phyloP scores from a whole-genome alignment of 139 green algal genomes.

The Chlorella vulgaris region DNA sequence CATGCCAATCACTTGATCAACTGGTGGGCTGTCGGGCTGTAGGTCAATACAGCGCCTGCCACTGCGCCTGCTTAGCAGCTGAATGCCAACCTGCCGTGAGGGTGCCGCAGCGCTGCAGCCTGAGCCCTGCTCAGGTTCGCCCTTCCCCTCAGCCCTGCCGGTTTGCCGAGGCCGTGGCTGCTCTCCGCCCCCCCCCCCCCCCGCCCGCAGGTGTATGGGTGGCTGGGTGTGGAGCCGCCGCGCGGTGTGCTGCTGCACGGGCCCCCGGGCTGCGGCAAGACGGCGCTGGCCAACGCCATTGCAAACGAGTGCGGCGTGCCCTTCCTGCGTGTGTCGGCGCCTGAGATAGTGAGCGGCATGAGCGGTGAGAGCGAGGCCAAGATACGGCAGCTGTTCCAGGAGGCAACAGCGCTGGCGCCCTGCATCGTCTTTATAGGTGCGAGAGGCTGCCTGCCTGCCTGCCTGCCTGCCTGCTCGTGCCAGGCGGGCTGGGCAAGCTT shows the following conservation, averaged over 20 bases:
- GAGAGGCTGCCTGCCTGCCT: neutral
- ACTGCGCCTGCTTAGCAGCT: neutral
- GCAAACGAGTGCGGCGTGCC: conserved; percentile 91
- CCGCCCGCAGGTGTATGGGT: conserved; percentile 74
- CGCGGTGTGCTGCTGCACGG: conserved; percentile 91
- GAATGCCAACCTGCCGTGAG: no score
- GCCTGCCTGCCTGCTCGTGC: no score
- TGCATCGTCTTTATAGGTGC: conserved; percentile 91
- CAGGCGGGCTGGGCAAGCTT: no score
- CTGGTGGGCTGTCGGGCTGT: neutral
- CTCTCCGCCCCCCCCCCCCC: neutral
- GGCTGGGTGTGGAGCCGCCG: conserved; percentile 89
- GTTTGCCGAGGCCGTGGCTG: no score
- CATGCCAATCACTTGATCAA: no score
- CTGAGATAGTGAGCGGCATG: conserved; percentile 84
- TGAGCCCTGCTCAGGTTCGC: no score
- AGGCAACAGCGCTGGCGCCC: conserved; percentile 76
- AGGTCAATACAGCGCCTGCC: no score
- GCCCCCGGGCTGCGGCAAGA: conserved; percentile 89
- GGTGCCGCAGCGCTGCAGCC: no score
- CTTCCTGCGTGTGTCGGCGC: conserved; percentile 81
- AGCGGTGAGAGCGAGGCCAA: conserved; percentile 83
- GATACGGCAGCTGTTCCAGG: conserved; percentile 84
- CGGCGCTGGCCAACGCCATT: conserved; percentile 88
- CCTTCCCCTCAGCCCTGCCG: no score